These are phyloP conservation scores for Pyricularia sp. DNA, from an alignment of 2,329 filamentous ascomycete genomes.

Conservation along the genomic window DNA sequence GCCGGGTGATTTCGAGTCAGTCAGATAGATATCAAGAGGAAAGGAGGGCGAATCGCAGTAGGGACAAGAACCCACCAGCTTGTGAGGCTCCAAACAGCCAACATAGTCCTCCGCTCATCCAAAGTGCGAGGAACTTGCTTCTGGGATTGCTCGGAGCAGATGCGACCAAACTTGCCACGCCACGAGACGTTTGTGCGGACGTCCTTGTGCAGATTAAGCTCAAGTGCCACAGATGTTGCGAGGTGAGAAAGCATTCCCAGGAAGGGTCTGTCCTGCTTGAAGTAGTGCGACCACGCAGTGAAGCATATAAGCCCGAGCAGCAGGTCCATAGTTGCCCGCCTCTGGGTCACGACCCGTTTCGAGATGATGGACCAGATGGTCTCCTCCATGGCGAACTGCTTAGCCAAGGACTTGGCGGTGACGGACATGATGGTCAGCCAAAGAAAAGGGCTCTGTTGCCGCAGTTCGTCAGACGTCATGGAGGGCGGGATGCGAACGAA, in stretches of 20 bases:
- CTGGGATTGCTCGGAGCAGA: background rate
- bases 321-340: conserved; percentile 5
- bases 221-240: conserved; percentile 12
- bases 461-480: conserved; percentile 7
- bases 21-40: background rate
- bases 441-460: conserved; percentile 9
- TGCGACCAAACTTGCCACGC: background rate
- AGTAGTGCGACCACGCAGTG: conserved; percentile 12
- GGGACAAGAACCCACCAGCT: conserved; percentile 10
- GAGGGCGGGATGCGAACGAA: conserved; percentile 6
- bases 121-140: conserved; percentile 1
- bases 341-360: conserved; percentile 5
- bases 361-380: conserved; percentile 8
- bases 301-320: conserved; percentile 7
- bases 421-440: conserved; percentile 12
- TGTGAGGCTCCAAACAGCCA: conserved; percentile 11
- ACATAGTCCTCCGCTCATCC: conserved; percentile 6
- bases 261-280: conserved; percentile 16
- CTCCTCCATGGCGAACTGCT: conserved; percentile 8
- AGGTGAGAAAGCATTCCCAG: conserved; percentile 14
- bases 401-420: background rate
- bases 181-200: background rate
- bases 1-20: background rate
- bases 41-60: background rate
- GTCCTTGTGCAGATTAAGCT: conserved; percentile 13